Conservation (phyloP, 441 rosid species). For the Pelargonium cotyledonis region DNA sequence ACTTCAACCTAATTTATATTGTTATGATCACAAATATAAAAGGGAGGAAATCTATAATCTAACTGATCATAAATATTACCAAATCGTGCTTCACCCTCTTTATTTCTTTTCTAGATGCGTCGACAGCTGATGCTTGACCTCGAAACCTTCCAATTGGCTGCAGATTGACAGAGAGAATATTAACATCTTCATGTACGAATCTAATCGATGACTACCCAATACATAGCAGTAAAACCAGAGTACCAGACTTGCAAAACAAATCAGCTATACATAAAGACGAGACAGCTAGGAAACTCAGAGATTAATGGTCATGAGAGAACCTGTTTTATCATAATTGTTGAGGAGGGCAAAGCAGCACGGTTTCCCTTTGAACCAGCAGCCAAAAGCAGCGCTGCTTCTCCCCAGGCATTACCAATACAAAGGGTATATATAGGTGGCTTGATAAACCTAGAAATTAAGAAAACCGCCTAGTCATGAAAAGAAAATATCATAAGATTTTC, state of each 20-base stretch:
- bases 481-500: conserved; percentile 7
- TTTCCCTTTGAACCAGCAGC: conserved; percentile 87
- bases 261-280: background rate
- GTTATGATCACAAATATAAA: background rate
- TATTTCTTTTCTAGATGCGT: conserved; percentile 66
- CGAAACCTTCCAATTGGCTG: conserved; percentile 89
- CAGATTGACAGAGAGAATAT: conserved; percentile 23
- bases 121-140: conserved; percentile 89
- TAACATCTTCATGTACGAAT: background rate
- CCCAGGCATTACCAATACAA: conserved; percentile 96
- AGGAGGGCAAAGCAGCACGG: conserved; percentile 82
- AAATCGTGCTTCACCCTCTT: conserved; percentile 56
- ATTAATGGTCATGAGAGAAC: conserved; percentile 30
- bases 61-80: conserved; percentile 40
- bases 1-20: background rate
- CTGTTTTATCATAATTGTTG: conserved; percentile 91
- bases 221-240: background rate
- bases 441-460: conserved; percentile 48
- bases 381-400: conserved; percentile 90
- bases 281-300: conserved; percentile 16
- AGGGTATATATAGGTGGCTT: conserved; percentile 83
- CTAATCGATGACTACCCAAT: background rate
- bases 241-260: background rate
- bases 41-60: background rate
- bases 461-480: conserved; percentile 6